Evolutionary conservation across 768 basidiomycete species (phyloP).

Genomic region (Rhodocollybia butyracea): DNA sequence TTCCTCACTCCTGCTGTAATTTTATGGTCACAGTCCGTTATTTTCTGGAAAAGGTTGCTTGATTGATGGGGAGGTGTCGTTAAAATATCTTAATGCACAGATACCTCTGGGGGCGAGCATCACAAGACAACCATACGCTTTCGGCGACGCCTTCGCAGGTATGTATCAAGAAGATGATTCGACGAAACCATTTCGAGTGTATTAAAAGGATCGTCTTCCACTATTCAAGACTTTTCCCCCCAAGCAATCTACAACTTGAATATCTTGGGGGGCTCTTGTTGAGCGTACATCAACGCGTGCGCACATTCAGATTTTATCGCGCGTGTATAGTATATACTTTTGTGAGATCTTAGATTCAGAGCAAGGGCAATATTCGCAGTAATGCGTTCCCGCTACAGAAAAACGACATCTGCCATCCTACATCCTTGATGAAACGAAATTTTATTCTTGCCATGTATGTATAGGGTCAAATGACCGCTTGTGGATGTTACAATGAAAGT

Average conservation of each 20-base stretch:
- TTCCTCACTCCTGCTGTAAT: too few species aligned
- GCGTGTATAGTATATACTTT: background rate
- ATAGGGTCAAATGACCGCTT: background rate
- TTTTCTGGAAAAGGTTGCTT: too few species aligned
- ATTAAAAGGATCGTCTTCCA: constrained; percentile 22
- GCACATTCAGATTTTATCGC: constrained; percentile 12
- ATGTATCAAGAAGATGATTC: constrained; percentile 3
- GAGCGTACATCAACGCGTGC: constrained; percentile 34
- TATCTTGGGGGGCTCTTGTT: constrained; percentile 36
- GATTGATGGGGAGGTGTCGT: too few species aligned
- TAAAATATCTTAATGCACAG: too few species aligned
- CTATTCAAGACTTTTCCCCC: constrained; percentile 33
- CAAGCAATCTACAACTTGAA: constrained; percentile 34
- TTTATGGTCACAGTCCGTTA: too few species aligned
- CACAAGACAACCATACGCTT: constrained; percentile 16
- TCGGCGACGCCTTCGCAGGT: constrained; percentile 4
- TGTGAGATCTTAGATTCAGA: too few species aligned
- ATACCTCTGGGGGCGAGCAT: constrained; percentile 18
- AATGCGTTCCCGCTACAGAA: constrained; percentile 51
- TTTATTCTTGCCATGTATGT: constrained; percentile 39
- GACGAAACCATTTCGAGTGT: constrained; percentile 24
- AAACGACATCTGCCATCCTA: constrained; percentile 57
- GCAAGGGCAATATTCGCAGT: constrained; percentile 51
- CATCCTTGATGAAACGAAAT: constrained; percentile 67
- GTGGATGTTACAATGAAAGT: constrained; percentile 11